Evolutionary conservation across 495 filamentous ascomycete species (phyloP).

Genomic region (Neurospora sublineolata): DNA sequence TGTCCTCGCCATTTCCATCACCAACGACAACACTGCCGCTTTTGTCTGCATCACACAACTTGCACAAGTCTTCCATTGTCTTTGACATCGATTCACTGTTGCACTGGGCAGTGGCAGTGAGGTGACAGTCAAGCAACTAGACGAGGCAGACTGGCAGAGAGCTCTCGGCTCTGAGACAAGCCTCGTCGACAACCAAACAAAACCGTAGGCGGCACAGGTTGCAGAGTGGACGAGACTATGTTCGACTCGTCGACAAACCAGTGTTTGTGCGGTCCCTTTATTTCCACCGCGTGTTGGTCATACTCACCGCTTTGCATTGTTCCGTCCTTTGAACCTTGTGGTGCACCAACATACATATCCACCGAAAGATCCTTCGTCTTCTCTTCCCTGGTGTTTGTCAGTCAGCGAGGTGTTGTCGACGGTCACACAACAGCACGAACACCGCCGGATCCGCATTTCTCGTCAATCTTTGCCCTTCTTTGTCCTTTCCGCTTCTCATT

Average conservation of each 20-base stretch:
- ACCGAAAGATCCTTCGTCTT: not conserved
- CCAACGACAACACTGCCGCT: not conserved
- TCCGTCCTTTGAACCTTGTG: not conserved
- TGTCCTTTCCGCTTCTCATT: not conserved
- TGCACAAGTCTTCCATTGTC: not conserved
- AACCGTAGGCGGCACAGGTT: not conserved
- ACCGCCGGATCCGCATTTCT: not conserved
- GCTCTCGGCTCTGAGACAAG: not conserved
- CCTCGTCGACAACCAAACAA: not conserved
- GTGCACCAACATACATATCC: not conserved
- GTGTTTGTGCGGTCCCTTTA: not conserved
- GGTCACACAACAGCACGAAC: not conserved
- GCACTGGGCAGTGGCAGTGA: not conserved
- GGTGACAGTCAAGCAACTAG: not conserved
- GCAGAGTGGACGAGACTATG: not conserved
- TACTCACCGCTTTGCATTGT: not conserved
- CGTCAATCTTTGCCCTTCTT: not conserved
- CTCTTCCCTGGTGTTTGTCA: not conserved
- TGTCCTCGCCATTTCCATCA: not conserved
- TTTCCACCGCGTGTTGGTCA: not conserved
- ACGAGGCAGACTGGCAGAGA: not conserved
- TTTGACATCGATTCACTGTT: not conserved
- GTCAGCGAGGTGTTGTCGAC: not conserved
- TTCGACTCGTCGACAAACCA: not conserved
- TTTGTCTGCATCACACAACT: not conserved